Evolutionary conservation across 495 filamentous ascomycete species (phyloP).

Genomic region (Aspergillus funiculosus): DNA sequence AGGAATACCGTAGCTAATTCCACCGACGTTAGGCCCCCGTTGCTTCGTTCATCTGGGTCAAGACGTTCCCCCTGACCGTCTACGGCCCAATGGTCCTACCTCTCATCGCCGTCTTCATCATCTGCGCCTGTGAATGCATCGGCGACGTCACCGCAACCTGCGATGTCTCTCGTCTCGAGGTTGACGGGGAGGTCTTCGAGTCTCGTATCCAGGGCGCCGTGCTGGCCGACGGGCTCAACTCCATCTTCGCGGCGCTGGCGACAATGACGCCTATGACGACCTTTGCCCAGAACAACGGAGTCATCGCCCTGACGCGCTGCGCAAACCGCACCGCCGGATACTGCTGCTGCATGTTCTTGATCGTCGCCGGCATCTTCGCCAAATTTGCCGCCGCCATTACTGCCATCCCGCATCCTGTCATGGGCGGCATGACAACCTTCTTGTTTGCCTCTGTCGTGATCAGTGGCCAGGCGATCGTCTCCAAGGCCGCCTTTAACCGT

Average conservation of each 20-base stretch:
- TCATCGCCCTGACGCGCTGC: conserved; percentile 83
- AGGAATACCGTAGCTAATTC: background rate
- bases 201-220: conserved; percentile 88
- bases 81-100: conserved; percentile 84
- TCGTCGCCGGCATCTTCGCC: conserved; percentile 84
- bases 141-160: conserved; percentile 57
- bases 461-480: conserved; percentile 78
- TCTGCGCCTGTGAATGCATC: conserved; percentile 84
- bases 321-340: conserved; percentile 86
- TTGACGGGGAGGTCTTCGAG: conserved; percentile 74
- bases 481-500: conserved; percentile 70
- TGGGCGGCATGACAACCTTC: conserved; percentile 93
- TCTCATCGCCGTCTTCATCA: conserved; percentile 78
- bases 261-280: conserved; percentile 82
- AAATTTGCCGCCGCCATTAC: conserved; percentile 86
- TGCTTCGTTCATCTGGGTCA: conserved; percentile 83
- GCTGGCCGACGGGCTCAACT: conserved; percentile 66
- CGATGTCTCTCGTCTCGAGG: conserved; percentile 79
- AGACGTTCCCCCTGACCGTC: conserved; percentile 73
- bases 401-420: conserved; percentile 69
- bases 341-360: conserved; percentile 66
- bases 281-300: conserved; percentile 86
- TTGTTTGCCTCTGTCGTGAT: conserved; percentile 79
- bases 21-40: conserved; percentile 50
- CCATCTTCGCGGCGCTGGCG: conserved; percentile 70